Evolutionary conservation across 2,329 filamentous ascomycete genomes (phyloP), one percentile per base, ranked within the genome.

Genomic region (Aspergillus clavatus): DNA sequence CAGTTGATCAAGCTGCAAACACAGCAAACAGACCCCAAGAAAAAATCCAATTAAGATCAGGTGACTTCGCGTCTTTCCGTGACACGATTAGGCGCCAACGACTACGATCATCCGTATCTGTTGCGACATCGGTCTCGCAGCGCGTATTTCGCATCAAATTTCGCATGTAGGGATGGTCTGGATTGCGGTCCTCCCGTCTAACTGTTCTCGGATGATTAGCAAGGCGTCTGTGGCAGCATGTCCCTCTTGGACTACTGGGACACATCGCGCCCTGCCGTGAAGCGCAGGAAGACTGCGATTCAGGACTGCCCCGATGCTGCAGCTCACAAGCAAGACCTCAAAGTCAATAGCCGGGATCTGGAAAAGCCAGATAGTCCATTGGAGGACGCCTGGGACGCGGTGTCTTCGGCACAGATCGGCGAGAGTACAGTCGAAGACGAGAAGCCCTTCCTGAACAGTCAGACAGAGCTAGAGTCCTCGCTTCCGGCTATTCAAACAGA

Each of bases 401-500:
- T 26, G 2, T 19, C 23, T 7, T 18, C 35, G 16, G 43, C 10
- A 6, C 31, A 35, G 18, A 10, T 10, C 5, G 16, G 2, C 10
- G 38, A 38, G 26, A 2, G 33, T 16, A 38, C 40, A 14, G 3
- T 40, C 7, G 41, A 31, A 5, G 33, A 43, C 22, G 35, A 35
- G 4, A 45, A 40, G 6, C 19, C 12, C 2, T 43, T 61, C 35
- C 47, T 61, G 42, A 65, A 57, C 33, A 69, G 68, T 31, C 74
- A 76, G 53, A 89, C 86, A 10, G 83, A 86, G 43, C 72, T 90
- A 37, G 86, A 89, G 57, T 82, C 76, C 50, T 83, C 83, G 5
- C 70, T 95, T 5, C 87, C 87, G 11, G 74, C 77, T 0, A 73
- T 91, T 2, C 72, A 79, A 52, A 79, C 78, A 2, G 83, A 86